Percentiles rank a stretch among this genome's conserved stretches.
Evolutionary conservation across 768 basidiomycete genomes (phyloP).

Genomic region (Mrakia blollopis): DNA sequence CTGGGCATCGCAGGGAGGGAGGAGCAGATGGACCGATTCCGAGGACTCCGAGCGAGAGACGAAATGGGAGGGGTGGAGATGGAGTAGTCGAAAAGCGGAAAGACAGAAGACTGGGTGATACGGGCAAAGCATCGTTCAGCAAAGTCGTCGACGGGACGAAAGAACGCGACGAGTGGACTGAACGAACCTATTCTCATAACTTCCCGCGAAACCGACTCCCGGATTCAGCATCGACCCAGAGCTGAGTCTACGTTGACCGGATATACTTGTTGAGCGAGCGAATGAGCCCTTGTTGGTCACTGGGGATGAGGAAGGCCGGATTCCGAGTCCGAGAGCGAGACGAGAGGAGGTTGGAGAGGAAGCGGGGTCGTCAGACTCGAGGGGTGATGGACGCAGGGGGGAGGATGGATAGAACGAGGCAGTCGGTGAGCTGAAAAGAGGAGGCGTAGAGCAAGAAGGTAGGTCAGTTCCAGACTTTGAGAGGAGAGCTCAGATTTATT

Average conservation of each 20-base stretch:
- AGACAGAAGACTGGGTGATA: constrained; percentile 15
- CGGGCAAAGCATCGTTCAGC: neutral
- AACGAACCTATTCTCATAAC: constrained; percentile 21
- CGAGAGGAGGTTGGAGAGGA: neutral
- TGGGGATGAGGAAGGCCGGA: neutral
- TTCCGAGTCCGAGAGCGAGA: neutral
- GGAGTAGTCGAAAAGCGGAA: constrained; percentile 28
- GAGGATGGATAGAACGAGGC: constrained; percentile 4
- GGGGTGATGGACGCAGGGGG: constrained; percentile 8
- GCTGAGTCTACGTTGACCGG: neutral
- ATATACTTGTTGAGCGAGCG: neutral
- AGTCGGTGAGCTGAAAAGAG: neutral
- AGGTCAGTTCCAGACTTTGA: neutral
- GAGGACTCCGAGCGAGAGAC: constrained; percentile 9
- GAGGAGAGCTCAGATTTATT: neutral
- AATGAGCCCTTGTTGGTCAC: neutral
- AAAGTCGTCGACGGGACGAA: neutral
- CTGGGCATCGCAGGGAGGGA: constrained; percentile 33
- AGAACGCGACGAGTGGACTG: neutral
- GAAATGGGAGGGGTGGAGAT: constrained; percentile 20
- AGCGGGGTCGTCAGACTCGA: neutral
- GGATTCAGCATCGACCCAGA: neutral
- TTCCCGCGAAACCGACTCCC: constrained; percentile 20
- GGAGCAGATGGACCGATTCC: constrained; percentile 3
- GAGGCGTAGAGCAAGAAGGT: neutral